phyloP scores from a whole-genome alignment of 768 basidiomycete genomes.

The Rhodotorula diobovata region DNA sequence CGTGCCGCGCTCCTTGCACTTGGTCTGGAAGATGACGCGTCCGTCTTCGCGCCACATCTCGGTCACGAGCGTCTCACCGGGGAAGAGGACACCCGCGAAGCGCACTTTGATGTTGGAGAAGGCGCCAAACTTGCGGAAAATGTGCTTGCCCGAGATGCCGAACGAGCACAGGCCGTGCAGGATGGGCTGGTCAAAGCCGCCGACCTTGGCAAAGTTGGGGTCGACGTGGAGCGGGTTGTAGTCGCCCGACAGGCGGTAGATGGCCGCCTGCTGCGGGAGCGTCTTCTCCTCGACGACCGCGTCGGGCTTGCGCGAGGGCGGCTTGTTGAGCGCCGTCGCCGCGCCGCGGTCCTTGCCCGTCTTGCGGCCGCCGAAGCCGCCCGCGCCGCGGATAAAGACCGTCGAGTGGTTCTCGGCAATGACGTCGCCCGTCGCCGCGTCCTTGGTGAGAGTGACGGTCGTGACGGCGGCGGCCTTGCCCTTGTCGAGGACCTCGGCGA shows the following conservation, averaged over 20 bases:
- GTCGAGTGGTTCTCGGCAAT: constrained; percentile 92
- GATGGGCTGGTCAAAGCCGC: constrained; percentile 89
- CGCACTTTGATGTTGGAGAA: constrained; percentile 94
- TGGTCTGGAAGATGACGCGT: constrained; percentile 81
- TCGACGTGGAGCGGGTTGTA: constrained; percentile 84
- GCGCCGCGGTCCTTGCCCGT: constrained; percentile 79
- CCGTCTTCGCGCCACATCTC: constrained; percentile 97
- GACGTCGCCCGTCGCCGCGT: constrained; percentile 68
- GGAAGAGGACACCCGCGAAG: constrained; percentile 88
- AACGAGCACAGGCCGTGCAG: constrained; percentile 83
- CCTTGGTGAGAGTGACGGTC: constrained; percentile 68
- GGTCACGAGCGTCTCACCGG: constrained; percentile 89
- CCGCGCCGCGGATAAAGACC: constrained; percentile 83
- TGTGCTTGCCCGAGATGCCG: constrained; percentile 89
- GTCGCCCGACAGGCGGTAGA: constrained; percentile 91
- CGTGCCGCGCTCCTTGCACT: constrained; percentile 77
- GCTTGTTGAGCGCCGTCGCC: constrained; percentile 72
- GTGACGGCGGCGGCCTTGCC: constrained; percentile 89
- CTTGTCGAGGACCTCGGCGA: constrained; percentile 53
- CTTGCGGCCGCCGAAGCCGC: constrained; percentile 94
- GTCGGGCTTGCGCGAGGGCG: constrained; percentile 79
- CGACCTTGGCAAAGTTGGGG: constrained; percentile 87
- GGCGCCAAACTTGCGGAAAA: constrained; percentile 75
- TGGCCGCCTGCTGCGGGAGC: constrained; percentile 69
- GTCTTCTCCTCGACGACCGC: constrained; percentile 86